phyloP scores from a whole-genome alignment of 768 basidiomycete genomes.

The Auricularia auricula-judae region DNA sequence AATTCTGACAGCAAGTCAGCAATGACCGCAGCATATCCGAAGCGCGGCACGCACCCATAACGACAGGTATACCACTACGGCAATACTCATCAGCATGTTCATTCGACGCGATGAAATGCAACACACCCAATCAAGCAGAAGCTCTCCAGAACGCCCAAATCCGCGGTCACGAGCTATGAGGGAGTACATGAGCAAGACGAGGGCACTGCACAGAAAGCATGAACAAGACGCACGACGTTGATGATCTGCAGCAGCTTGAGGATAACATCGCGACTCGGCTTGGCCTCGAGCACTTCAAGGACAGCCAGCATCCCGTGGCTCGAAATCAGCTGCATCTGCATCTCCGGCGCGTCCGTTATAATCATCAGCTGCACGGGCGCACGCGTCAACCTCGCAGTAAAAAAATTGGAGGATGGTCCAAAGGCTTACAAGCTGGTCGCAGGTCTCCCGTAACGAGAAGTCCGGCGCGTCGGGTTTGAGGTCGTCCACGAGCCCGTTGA shows the following conservation, averaged over 20 bases:
- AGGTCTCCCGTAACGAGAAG: conserved; percentile 72
- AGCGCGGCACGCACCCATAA: conserved; percentile 55
- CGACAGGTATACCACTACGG: conserved; percentile 80
- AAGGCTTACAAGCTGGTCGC: conserved; percentile 68
- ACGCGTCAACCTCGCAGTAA: conserved; percentile 3
- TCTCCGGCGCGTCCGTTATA: conserved; percentile 70
- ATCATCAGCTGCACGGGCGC: conserved; percentile 46
- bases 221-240: conserved; percentile 52
- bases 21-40: background rate
- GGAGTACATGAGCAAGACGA: background rate
- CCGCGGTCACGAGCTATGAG: conserved; percentile 38
- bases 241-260: conserved; percentile 80
- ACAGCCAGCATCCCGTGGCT: conserved; percentile 94
- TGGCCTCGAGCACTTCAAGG: conserved; percentile 83
- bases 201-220: background rate
- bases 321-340: conserved; percentile 79
- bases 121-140: conserved; percentile 83
- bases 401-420: background rate
- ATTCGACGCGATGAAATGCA: background rate
- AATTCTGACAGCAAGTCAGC: conserved; percentile 42
- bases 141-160: conserved; percentile 82
- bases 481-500: conserved; percentile 79
- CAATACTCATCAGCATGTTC: conserved; percentile 4
- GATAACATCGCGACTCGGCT: conserved; percentile 75
- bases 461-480: conserved; percentile 74